Conservation (phyloP, 1,284 basidiomycete species). For the Puccinia hordei region DNA sequence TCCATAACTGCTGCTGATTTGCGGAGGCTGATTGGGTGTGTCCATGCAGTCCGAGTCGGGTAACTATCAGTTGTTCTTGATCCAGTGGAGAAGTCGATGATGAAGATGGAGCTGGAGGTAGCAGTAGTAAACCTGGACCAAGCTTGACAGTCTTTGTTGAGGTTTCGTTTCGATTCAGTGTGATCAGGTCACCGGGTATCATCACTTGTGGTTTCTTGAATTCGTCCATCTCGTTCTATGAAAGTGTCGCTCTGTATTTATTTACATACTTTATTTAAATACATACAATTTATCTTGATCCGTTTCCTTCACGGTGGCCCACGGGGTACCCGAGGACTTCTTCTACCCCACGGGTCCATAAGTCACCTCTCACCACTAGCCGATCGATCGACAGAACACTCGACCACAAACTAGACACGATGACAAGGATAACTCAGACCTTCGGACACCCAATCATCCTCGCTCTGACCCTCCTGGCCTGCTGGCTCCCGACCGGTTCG, state of each 20-base stretch:
- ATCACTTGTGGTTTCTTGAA: slow-evolving; percentile 7
- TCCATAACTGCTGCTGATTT: slow-evolving; percentile 28
- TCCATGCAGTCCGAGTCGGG: slow-evolving; percentile 35
- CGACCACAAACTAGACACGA: background rate
- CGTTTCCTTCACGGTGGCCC: no score
- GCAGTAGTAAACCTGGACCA: slow-evolving; percentile 21
- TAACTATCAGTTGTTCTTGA: slow-evolving; percentile 27
- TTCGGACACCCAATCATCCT: background rate
- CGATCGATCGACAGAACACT: background rate
- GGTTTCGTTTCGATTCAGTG: background rate
- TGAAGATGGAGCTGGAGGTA: background rate
- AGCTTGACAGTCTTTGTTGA: slow-evolving; percentile 27
- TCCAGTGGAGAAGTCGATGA: background rate
- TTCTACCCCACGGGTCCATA: no score
- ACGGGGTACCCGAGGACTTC: no score
- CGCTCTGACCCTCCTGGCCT: slow-evolving; percentile 1
- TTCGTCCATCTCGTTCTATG: slow-evolving; percentile 5
- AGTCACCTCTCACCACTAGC: background rate
- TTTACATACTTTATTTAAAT: no score
- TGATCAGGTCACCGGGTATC: slow-evolving; percentile 39
- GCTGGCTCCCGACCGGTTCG: background rate
- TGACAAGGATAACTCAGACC: background rate
- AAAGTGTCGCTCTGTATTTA: no score
- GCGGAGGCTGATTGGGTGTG: slow-evolving; percentile 13
- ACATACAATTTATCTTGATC: no score